Percentiles rank a stretch among this genome's conserved stretches.
Evolutionary conservation across 202 grass and related monocot genomes (phyloP).

Genomic region (Bolboschoenoplectus hybrid): DNA sequence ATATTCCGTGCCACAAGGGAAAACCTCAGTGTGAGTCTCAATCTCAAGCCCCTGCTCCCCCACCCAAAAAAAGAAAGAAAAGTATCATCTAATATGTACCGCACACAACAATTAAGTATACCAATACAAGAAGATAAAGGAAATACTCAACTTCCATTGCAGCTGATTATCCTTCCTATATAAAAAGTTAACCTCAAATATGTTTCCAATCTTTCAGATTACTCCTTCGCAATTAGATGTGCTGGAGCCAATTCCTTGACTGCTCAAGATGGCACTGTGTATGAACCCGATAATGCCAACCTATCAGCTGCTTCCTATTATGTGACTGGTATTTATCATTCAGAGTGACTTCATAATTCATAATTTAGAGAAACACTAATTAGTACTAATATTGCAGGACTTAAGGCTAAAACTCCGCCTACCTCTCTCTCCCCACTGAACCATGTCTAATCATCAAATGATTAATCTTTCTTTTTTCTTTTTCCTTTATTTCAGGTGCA

Average conservation of each 20-base stretch:
- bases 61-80: neutral
- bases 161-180: neutral
- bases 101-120: neutral
- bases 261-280: constrained; percentile 52
- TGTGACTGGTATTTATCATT: constrained; percentile 40
- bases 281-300: constrained; percentile 45
- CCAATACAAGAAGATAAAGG: neutral
- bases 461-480: neutral
- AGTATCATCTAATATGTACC: neutral
- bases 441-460: too few species aligned
- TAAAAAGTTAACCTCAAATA: neutral
- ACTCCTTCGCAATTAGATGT: constrained; percentile 60
- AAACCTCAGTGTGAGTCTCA: constrained; percentile 55
- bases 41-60: neutral
- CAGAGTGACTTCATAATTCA: too few species aligned
- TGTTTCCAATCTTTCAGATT: constrained; percentile 50
- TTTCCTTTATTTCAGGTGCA: neutral
- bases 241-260: constrained; percentile 43
- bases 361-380: too few species aligned
- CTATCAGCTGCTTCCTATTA: constrained; percentile 58
- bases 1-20: constrained; percentile 68
- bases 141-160: neutral
- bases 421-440: too few species aligned
- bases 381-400: too few species aligned
- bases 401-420: too few species aligned